Base-by-base conservation (phyloP, 192 early-diverging fungal species). In the Coemansia sp. region DNA sequence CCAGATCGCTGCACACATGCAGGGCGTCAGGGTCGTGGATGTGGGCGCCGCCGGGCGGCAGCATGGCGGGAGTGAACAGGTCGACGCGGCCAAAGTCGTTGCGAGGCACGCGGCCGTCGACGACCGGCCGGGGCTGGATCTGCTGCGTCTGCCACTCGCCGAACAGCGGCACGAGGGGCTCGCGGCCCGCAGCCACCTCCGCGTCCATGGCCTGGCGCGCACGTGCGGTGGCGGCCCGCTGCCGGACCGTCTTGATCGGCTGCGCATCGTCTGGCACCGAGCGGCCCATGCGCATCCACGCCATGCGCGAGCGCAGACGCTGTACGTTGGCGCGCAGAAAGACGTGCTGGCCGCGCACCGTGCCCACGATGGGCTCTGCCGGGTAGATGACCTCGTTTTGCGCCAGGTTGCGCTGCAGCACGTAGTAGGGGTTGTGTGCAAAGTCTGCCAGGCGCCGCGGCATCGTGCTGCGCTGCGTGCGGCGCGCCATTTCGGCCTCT, bases 141-240 rank as follows among this genome's bases (percentile, higher is more conserved):
- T 62, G 54, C 32, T 82, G 80, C 9, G 93, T 96, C 71, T 98
- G 93, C 93, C 92, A 96, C 51, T 87, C 85, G 30, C 87, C 95
- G 65, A 82, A 96, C 26, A 91, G 70, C 38, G 44, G 56, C 3
- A 39, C 15, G 0, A 47, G 47, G 11, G 45, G 52, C 36, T 50
- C 53, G 7, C 21, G 10, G 5, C 57, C 66, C 6, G 51, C 45
- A 12, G 53, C 60, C 16, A 31, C 40, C 44, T 55, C 48, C 2
- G 56, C 65, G 8, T 68, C 52, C 42, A 42, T 49, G 11, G 62
- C 51, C 41, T 39, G 39, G 31, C 51, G 51, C 28, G 55, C 57
- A 12, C 58, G 48, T 9, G 45, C 55, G 4, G 60, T 51, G 17
- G 51, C 23, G 26, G 53, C 50, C 10, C 65, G 53, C 28, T 47